phyloP scores from a whole-genome alignment of 2,329 filamentous ascomycete genomes.

The Cadophora sp. region DNA sequence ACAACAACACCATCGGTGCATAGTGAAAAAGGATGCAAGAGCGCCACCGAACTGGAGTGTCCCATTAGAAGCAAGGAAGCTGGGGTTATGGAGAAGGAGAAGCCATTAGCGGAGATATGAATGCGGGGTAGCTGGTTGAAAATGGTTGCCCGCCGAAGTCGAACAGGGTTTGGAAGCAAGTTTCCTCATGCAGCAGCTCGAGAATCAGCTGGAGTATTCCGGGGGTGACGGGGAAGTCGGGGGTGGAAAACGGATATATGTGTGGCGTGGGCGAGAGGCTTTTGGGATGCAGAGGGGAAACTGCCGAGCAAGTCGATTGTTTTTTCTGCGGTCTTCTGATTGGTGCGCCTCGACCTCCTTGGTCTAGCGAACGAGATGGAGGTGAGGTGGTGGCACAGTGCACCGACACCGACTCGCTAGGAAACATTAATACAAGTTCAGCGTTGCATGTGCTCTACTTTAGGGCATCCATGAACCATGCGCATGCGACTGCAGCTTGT shows the following conservation, averaged over 20 bases:
- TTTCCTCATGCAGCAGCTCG: neutral
- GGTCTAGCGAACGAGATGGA: no score
- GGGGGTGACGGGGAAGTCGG: constrained; percentile 14
- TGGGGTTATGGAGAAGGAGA: constrained; percentile 19
- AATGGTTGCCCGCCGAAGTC: no score
- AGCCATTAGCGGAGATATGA: constrained; percentile 17
- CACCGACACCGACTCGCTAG: neutral
- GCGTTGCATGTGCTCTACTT: neutral
- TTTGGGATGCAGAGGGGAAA: neutral
- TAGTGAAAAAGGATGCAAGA: neutral
- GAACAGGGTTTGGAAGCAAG: constrained; percentile 8
- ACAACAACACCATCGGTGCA: neutral
- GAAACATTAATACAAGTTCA: neutral
- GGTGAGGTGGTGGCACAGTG: no score
- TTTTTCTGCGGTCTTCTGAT: no score
- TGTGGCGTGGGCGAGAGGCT: neutral
- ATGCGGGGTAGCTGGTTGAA: constrained; percentile 27
- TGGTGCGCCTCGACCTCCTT: neutral
- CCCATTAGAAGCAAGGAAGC: neutral
- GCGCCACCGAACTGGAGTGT: neutral
- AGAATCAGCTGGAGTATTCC: neutral
- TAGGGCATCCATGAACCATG: neutral
- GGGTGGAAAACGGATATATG: constrained; percentile 10
- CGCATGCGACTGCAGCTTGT: neutral
- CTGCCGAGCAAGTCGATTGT: neutral